A percentile compares a stretch with the other conserved stretches of the same genome.
phyloP scores from a whole-genome alignment of 1,284 basidiomycete genomes.

The Leccinum pallidistipes region DNA sequence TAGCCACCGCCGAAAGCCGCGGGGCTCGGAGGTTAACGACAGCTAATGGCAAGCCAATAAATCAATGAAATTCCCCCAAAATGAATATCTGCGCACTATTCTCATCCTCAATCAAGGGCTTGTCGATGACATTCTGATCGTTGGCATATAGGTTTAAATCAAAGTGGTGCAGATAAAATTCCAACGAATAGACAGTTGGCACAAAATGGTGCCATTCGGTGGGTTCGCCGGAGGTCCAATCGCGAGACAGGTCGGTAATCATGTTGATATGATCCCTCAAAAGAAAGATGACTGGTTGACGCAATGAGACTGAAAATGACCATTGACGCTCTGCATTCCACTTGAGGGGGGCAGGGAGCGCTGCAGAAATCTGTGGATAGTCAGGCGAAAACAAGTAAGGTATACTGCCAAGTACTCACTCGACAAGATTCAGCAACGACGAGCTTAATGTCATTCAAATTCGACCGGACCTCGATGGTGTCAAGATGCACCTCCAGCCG shows the following conservation, averaged over 20 bases:
- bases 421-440: constrained; percentile 75
- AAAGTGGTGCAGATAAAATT: constrained; percentile 73
- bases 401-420: constrained; percentile 40
- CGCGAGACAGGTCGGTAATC: constrained; percentile 84
- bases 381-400: constrained; percentile 3
- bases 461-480: constrained; percentile 74
- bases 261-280: constrained; percentile 92
- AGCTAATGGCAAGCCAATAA: constrained; percentile 45
- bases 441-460: constrained; percentile 83
- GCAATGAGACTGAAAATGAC: constrained; percentile 70
- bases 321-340: constrained; percentile 79
- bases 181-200: constrained; percentile 75
- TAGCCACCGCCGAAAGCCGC: constrained; percentile 49
- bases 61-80: constrained; percentile 8
- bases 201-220: constrained; percentile 80
- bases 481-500: constrained; percentile 83
- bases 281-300: constrained; percentile 72
- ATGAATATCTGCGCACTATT: constrained; percentile 54
- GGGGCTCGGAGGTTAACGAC: constrained; percentile 68
- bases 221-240: constrained; percentile 84
- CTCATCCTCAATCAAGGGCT: constrained; percentile 72
- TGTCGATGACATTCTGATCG: constrained; percentile 94
- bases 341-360: constrained; percentile 61
- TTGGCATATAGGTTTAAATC: constrained; percentile 84
- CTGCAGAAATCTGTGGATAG: constrained; percentile 53